Percentiles rank a stretch among this genome's conserved stretches.
phyloP scores from a whole-genome alignment of 2,329 filamentous ascomycete genomes.

The Neurospora crassa region DNA sequence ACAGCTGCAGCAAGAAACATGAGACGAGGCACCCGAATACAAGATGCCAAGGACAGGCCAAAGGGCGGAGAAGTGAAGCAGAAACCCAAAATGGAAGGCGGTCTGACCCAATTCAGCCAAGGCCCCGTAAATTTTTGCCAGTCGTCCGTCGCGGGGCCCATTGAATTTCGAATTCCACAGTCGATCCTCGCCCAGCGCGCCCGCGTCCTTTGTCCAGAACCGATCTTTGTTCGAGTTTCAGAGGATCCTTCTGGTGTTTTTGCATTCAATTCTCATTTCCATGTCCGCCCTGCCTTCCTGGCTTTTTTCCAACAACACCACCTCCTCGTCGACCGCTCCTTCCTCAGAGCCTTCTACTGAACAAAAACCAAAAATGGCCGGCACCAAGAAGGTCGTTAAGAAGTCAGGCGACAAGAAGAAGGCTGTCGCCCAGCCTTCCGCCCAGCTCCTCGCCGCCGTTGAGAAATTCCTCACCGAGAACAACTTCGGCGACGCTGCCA shows the following conservation, averaged over 20 bases:
- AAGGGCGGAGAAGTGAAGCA: not conserved
- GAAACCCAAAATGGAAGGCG: not conserved
- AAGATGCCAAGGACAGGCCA: not conserved
- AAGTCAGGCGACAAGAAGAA: slow-evolving; percentile 8
- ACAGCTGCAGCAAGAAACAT: not conserved
- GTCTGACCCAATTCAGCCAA: not conserved
- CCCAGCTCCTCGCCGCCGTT: slow-evolving; percentile 57
- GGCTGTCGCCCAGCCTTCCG: slow-evolving; percentile 32
- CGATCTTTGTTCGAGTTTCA: not conserved
- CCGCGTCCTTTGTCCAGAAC: not conserved
- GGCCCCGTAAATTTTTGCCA: not conserved
- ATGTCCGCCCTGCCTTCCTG: slow-evolving; percentile 18
- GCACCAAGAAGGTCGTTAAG: slow-evolving; percentile 12
- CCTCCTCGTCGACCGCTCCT: slow-evolving; percentile 1
- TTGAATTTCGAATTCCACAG: not conserved
- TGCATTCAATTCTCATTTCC: not conserved
- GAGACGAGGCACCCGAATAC: not conserved
- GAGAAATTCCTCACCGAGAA: slow-evolving; percentile 57
- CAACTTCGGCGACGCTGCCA: slow-evolving; percentile 52
- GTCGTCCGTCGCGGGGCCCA: not conserved
- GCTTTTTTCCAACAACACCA: slow-evolving; percentile 18
- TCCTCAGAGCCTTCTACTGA: slow-evolving; percentile 1
- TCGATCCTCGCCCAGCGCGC: not conserved
- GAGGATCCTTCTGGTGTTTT: not conserved
- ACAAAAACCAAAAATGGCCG: slow-evolving; percentile 8